Evolutionary conservation across 2,329 filamentous ascomycete species (phyloP), one percentile per base, ranked within the genome.

Genomic region (Cladosporium cucumerinum): DNA sequence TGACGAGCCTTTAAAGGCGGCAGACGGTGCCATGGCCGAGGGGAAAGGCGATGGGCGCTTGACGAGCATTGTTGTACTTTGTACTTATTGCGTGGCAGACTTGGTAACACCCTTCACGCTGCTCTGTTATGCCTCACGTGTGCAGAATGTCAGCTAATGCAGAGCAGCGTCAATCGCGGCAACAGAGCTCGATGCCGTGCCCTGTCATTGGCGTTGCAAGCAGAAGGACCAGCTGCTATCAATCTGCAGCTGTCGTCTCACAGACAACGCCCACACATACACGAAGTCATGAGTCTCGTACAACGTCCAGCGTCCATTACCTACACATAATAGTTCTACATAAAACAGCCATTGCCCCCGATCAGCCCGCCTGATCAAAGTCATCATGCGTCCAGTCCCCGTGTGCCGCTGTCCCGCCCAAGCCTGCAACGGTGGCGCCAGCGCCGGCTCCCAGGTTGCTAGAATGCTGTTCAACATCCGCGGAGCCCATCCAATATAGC

Each of bases 401-500:
- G 23, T 62, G 59, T 32, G 48, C 59, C 48, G 30, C 34, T 10
- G 59, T 62, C 11, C 64, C 71, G n/a, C 75, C 70, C 54, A 72
- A 74, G 12, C 72, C 74, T 26, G 71, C 76, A 46, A 70, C 72
- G 21, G 72, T 73, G 28, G 66, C 72, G 46, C 71, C 72, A 14
- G 72, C 73, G 26, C 66, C 72, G 16, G 67, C 75, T 57, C 85
- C 83, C 61, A 89, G 78, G 68, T 83, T 81, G 70, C 82, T 84
- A 55, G 84, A 83, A 73, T 89, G 86, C 70, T 83, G 80, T 74
- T 88, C 88, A 36, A 87, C 84, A 71, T 92, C 87, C 32, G 82
- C 81, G 3, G 86, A 86, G 66, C 91, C 91, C 74, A 93, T 87
- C 86, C 89, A 93, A 78, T 94, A 98, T 67, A 98, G 81, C 77